Base-by-base conservation (phyloP, 1,284 basidiomycete genomes). In the Apiotrichum siamense region DNA sequence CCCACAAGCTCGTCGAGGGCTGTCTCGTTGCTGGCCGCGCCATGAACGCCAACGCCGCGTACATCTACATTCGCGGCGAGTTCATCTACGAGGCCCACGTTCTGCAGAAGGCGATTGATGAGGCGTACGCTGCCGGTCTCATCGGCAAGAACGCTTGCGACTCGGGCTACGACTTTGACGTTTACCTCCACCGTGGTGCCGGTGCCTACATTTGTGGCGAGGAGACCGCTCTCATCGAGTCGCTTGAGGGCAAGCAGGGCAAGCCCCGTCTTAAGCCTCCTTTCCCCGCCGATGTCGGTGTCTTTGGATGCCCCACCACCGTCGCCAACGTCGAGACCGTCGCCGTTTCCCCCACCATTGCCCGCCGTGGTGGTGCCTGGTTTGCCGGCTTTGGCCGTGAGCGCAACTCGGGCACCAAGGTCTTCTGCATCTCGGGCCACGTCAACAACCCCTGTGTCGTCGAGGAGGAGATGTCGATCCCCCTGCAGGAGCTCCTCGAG, bases 311-410 rank as follows among this genome's bases (percentile, higher is more conserved):
- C 75, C 93, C 93, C 1, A 88, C 90, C 2, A 97, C 96, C 10
- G 94, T 98, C 42, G 93, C 94, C 49, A 97, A 98, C 69, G 93
- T 98, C 54, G 96, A 97, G 79, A 98, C 94, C 7, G 90, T 98
- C 53, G 86, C 94, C 29, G 94, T 97, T 37, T 90, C 93, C 1
- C 96, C 94, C 0, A 97, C 94, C 2, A 98, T 98, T 63, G 91
- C 88, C 68, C 81, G 94, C 49, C 83, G 94, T 40, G 94, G 94
- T 46, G 80, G 83, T 1, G 64, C 82, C n/a, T 97, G 94, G 94
- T 98, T 97, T 66, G 87, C 89, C 12, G 74, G 82, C 37, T 97
- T 98, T 65, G 94, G 94, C 25, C 79, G 94, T 40, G 87, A 90
- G 68, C 81, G 92, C 62, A 97, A 98, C 75, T 83, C 88, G 67